A percentile compares a stretch with the other conserved stretches of the same genome.
These are phyloP conservation scores for Penicillium hordei DNA, from an alignment of 2,329 filamentous ascomycete species.

Conservation along the genomic window DNA sequence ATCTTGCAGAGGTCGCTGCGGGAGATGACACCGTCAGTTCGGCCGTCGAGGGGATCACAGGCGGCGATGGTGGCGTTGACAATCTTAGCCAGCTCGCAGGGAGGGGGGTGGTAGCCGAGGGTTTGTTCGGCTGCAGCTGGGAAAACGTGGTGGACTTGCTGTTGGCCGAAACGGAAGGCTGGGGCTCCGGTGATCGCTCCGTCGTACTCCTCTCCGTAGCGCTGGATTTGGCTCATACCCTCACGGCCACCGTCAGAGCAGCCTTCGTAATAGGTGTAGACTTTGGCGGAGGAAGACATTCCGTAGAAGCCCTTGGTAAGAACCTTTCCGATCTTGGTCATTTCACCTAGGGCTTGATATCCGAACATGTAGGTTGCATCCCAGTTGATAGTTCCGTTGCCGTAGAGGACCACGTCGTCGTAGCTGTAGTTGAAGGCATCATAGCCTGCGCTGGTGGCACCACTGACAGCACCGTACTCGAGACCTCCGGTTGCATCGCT, in stretches of 20 bases:
- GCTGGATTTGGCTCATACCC: conserved; percentile 55
- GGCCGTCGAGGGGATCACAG: conserved; percentile 58
- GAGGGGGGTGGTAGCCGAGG: conserved; percentile 44
- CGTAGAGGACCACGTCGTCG: conserved; percentile 41
- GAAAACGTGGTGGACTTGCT: conserved; percentile 47
- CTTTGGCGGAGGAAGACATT: conserved; percentile 22
- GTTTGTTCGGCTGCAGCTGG: conserved; percentile 42
- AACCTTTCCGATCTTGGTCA: conserved; percentile 50
- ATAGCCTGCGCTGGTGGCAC: conserved; percentile 48
- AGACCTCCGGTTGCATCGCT: conserved; percentile 43
- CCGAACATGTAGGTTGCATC: conserved; percentile 37
- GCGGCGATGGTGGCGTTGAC: conserved; percentile 55
- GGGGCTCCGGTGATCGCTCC: conserved; percentile 50
- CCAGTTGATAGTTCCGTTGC: conserved; percentile 50
- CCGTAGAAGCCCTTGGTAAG: conserved; percentile 47
- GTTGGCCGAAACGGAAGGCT: conserved; percentile 47
- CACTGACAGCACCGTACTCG: conserved; percentile 43
- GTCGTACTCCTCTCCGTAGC: conserved; percentile 50
- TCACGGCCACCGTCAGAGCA: conserved; percentile 58
- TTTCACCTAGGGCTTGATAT: conserved; percentile 54
- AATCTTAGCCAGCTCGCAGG: conserved; percentile 35
- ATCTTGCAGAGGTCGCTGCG: conserved; percentile 51
- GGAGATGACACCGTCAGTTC: conserved; percentile 55
- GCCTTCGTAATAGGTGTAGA: conserved; percentile 53
- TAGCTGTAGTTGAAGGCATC: conserved; percentile 43